Base-by-base conservation (phyloP, 2,329 filamentous ascomycete species). In the Aspergillus aculeatinus region DNA sequence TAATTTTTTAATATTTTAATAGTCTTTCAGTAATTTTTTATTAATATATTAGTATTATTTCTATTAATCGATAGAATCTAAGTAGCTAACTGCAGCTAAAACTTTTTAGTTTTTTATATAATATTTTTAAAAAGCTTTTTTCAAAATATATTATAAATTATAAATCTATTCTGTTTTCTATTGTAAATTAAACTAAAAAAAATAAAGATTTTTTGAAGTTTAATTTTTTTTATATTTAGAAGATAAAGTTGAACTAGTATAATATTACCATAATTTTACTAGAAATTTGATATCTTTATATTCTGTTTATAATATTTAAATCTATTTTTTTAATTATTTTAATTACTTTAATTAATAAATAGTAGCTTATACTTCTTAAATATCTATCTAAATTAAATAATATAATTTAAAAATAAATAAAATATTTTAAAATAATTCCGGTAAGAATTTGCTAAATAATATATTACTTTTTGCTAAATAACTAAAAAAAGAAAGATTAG, bases 141-240 rank as follows among this genome's bases (percentile, higher is more conserved):
- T 27, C 19, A 55, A 55, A n/a, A 21, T 33, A 52, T 53, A 49
- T 33, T 56, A 21, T 56, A 56, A 39, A 50, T 56, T 49, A n/a
- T 48, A n/a, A 49, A 48, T 35, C 33, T 56, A 55, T 25, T 55
- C 9, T 49, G 27, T 31, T 4, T 49, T 27, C 49, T 55, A 48
- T 55, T 55, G 49, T 31, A 49, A 19, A 55, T 35, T 55, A 48
- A 33, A 55, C 2, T 55, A 31, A 31, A 53, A 21, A 63, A 58
- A 19, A 31, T 54, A 53, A 62, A 60, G 61, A 67, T 48, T 29
- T 55, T 33, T 48, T 33, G 31, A 31, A 55, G 9, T 48, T 48
- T n/a, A n/a, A 6, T 55, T 29, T 29, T 19, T 48, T 48, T 16
- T n/a, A n/a, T n/a, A n/a, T n/a, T n/a, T n/a, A 10, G 6, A 3